Evolutionary conservation across 768 basidiomycete genomes (phyloP), one percentile per base, ranked within the genome.

Genomic region (Thelephora ganbajun): DNA sequence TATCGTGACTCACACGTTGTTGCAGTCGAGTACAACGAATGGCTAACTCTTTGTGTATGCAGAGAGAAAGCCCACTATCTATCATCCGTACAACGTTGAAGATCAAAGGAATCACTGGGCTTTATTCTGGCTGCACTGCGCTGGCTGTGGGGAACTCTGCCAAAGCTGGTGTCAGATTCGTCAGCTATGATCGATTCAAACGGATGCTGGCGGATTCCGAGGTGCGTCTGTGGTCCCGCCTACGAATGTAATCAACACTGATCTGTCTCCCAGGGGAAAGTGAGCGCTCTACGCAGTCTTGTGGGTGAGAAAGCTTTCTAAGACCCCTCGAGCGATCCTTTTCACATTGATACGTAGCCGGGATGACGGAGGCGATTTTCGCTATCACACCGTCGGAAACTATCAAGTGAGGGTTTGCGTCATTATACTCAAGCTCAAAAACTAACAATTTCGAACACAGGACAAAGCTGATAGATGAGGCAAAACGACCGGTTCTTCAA

Each of bases 301-400:
- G 57, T 90, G 42, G 89, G 87, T 87, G 53, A 46, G 68, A 19
- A 44, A 2, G 35, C 35, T 22, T 20, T 37, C 12, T 12, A 33
- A 33, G 42, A 45, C 16, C 33, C 16, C 41, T 34, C 19, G 30
- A 26, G 5, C 48, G 5, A n/a, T 3, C 56, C 45, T 34, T 14
- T 33, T 3, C 20, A 7, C 56, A 30, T 4, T 30, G 9, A 4
- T 4, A 30, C 9, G 26, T 9, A 30, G 94, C 94, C 1, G 94
- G 94, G 3, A 77, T 91, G 79, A 83, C 70, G 57, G 94, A 98
- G 63, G 90, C 94, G 0, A 61, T 97, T 18, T 77, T 97, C 48
- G 94, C 94, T 1, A 94, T 99, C 2, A 98, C 94, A 0, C 94
- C 94, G 2, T 92, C 89, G 11, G 94, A 99, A 63, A 98, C 94